phyloP scores from a whole-genome alignment of 345 rosid genomes.

The Salix koriyanagi region DNA sequence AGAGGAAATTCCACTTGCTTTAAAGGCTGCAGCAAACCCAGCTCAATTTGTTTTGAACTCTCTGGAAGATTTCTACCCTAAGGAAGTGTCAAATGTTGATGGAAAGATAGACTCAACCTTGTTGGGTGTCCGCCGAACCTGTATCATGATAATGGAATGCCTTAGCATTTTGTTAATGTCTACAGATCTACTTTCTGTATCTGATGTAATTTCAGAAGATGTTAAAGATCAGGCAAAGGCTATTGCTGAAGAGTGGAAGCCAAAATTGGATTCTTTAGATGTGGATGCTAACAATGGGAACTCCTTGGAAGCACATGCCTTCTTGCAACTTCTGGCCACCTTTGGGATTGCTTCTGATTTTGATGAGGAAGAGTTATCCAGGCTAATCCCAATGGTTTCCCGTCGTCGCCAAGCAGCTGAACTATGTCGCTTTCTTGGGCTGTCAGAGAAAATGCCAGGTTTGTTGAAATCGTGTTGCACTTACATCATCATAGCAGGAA shows the following conservation, averaged over 20 bases:
- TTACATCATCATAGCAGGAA: not conserved
- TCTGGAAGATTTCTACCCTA: conserved; percentile 71
- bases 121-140: conserved; percentile 89
- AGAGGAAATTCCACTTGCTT: conserved; percentile 87
- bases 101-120: conserved; percentile 87
- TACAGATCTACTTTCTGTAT: conserved; percentile 39
- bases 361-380: conserved; percentile 58
- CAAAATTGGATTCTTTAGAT: conserved; percentile 69
- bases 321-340: conserved; percentile 85
- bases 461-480: conserved; percentile 16
- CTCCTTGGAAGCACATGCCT: conserved; percentile 99
- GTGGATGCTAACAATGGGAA: conserved; percentile 88
- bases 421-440: conserved; percentile 82
- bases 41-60: conserved; percentile 76
- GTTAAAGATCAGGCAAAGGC: conserved; percentile 69
- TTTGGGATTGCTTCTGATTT: conserved; percentile 82
- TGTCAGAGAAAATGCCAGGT: conserved; percentile 95
- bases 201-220: conserved; percentile 56
- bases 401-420: conserved; percentile 98
- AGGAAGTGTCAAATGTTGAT: conserved; percentile 52
- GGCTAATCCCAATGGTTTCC: conserved; percentile 94
- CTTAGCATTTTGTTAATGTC: conserved; percentile 64
- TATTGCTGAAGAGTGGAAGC: conserved; percentile 90
- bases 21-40: conserved; percentile 75
- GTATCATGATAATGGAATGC: conserved; percentile 99